A percentile compares a stretch with the other conserved stretches of the same genome.
Conservation (phyloP, 768 basidiomycete species). For the Kwoniella bestiolae region DNA sequence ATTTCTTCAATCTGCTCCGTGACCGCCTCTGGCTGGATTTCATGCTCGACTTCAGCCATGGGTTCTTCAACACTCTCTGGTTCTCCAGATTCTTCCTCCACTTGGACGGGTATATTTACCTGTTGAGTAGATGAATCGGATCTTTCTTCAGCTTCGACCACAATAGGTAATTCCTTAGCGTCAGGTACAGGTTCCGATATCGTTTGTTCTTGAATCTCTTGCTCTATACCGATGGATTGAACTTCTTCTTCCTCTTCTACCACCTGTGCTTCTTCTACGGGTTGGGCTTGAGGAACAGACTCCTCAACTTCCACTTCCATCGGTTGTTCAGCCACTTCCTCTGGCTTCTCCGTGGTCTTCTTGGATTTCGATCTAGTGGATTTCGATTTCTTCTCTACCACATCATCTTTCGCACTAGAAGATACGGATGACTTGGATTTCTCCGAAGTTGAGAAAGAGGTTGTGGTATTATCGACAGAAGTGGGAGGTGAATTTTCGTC, state of each 20-base stretch:
- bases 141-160: no score
- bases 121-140: no score
- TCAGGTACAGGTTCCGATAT: no score
- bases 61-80: background rate
- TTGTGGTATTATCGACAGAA: background rate
- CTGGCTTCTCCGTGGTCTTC: conserved; percentile 9
- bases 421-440: background rate
- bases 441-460: background rate
- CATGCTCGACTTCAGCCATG: background rate
- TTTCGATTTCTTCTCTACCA: conserved; percentile 1
- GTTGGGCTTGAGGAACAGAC: background rate
- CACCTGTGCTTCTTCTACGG: background rate
- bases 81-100: background rate
- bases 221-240: background rate
- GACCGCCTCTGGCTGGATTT: background rate
- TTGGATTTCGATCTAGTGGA: conserved; percentile 14
- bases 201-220: background rate
- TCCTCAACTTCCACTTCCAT: conserved; percentile 4
- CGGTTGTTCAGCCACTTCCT: conserved; percentile 4
- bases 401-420: background rate
- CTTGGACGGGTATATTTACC: no score
- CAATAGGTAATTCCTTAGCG: no score
- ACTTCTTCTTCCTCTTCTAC: background rate
- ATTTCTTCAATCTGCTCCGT: no score
- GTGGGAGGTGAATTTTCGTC: conserved; percentile 19